Evolutionary conservation across 345 rosid species (phyloP).

Genomic region (Corymbia maculata): DNA sequence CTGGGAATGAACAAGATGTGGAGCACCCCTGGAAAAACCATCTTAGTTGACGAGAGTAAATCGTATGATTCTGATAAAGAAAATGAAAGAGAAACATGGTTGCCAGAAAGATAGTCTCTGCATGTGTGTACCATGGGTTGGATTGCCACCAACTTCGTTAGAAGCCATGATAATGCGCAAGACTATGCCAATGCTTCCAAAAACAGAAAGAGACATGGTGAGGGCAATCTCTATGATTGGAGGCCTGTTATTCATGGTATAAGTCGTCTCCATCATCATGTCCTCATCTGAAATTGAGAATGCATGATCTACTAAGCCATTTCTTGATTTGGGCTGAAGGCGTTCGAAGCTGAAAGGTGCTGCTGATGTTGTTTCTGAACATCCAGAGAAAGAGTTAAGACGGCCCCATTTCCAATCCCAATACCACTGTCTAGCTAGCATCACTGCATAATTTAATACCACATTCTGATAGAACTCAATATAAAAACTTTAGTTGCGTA

Average conservation of each 20-base stretch:
- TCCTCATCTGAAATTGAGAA: slow-evolving; percentile 94
- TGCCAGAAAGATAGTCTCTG: neutral
- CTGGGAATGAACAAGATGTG: slow-evolving; percentile 79
- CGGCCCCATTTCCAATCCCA: neutral
- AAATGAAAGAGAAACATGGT: slow-evolving; percentile 10
- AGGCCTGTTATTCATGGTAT: slow-evolving; percentile 66
- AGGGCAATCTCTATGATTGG: slow-evolving; percentile 91
- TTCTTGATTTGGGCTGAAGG: neutral
- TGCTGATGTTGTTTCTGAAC: neutral
- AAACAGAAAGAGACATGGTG: slow-evolving; percentile 75
- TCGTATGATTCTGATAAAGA: neutral
- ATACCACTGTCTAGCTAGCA: neutral
- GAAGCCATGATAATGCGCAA: slow-evolving; percentile 61
- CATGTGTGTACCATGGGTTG: slow-evolving; percentile 48
- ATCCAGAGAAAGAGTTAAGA: neutral
- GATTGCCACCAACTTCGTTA: slow-evolving; percentile 82
- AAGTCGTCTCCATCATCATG: slow-evolving; percentile 54
- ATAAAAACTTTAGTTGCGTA: neutral
- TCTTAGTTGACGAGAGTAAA: neutral
- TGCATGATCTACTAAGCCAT: slow-evolving; percentile 98
- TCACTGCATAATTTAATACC: neutral
- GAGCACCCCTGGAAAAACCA: slow-evolving; percentile 54
- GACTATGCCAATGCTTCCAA: slow-evolving; percentile 66
- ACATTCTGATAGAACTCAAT: neutral
- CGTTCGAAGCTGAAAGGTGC: neutral